A percentile compares a stretch with the other conserved stretches of the same genome.
phyloP scores from a whole-genome alignment of 129 eudicot species.

The Arctium minus region DNA sequence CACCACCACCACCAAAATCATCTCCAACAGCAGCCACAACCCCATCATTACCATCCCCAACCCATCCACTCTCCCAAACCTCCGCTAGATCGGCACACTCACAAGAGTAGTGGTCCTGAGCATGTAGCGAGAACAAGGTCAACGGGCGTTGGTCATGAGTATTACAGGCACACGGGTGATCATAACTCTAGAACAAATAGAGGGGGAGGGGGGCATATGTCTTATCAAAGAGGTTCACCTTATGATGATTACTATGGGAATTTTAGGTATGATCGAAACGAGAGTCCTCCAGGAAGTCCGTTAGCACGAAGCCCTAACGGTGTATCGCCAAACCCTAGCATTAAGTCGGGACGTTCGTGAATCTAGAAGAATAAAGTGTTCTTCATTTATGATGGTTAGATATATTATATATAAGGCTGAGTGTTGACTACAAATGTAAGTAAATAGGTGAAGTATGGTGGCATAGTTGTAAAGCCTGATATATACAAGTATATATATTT shows the following conservation, averaged over 20 bases:
- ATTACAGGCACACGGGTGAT: conserved; percentile 22
- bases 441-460: background rate
- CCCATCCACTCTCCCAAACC: conserved; percentile 24
- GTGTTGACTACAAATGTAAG: conserved; percentile 8
- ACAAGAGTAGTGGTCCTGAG: conserved; percentile 31
- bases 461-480: conserved; percentile 1
- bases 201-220: conserved; percentile 21
- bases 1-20: conserved; percentile 14
- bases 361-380: background rate
- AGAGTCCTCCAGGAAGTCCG: conserved; percentile 31
- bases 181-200: conserved; percentile 15
- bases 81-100: conserved; percentile 33
- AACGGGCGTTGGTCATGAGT: conserved; percentile 25
- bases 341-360: conserved; percentile 7
- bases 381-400: background rate
- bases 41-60: background rate
- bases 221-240: conserved; percentile 33
- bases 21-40: conserved; percentile 15
- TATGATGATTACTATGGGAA: conserved; percentile 30
- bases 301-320: conserved; percentile 27
- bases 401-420: background rate
- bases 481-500: background rate
- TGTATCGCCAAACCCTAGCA: conserved; percentile 9
- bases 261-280: conserved; percentile 29
- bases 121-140: conserved; percentile 39